phyloP scores from a whole-genome alignment of 2,329 filamentous ascomycete genomes.

The Aspergillus caelatus region DNA sequence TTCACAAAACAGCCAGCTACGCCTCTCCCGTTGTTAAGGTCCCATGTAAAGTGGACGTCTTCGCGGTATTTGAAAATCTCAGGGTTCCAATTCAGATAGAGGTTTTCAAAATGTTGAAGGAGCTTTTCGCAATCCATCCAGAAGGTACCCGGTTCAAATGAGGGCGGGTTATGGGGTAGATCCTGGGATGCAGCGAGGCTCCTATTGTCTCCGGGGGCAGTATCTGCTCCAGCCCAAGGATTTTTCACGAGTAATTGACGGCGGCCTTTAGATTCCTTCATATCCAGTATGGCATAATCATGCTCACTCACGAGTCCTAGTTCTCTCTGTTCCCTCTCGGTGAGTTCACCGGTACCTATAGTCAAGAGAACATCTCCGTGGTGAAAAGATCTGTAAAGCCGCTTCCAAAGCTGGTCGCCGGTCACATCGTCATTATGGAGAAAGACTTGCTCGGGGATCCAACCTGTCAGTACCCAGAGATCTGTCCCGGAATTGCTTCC shows the following conservation, averaged over 20 bases:
- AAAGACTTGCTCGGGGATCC: slow-evolving; percentile 96
- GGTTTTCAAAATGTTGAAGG: slow-evolving; percentile 87
- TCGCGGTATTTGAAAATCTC: slow-evolving; percentile 77
- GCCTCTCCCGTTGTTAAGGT: slow-evolving; percentile 53
- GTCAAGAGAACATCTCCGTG: slow-evolving; percentile 84
- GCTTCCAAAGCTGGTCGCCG: slow-evolving; percentile 73
- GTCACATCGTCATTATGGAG: slow-evolving; percentile 84
- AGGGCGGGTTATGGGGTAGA: slow-evolving; percentile 23
- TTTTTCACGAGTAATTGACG: slow-evolving; percentile 86
- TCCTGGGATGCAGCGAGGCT: slow-evolving; percentile 12
- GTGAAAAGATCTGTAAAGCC: slow-evolving; percentile 73
- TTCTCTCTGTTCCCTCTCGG: slow-evolving; percentile 72
- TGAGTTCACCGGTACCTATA: slow-evolving; percentile 83
- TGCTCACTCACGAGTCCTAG: slow-evolving; percentile 86
- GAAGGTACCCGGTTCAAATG: slow-evolving; percentile 70
- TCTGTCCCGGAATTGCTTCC: slow-evolving; percentile 97
- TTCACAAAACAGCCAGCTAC: slow-evolving; percentile 74
- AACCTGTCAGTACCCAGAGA: slow-evolving; percentile 87
- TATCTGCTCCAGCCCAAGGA: slow-evolving; percentile 79
- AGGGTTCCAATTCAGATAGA: slow-evolving; percentile 98
- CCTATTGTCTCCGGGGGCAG: slow-evolving; percentile 34
- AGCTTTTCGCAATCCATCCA: slow-evolving; percentile 92
- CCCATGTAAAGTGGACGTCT: slow-evolving; percentile 90
- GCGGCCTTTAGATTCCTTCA: slow-evolving; percentile 66
- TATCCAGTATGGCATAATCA: slow-evolving; percentile 87